Evolutionary conservation across 1,284 basidiomycete genomes (phyloP).

Genomic region (Mycena sp.): DNA sequence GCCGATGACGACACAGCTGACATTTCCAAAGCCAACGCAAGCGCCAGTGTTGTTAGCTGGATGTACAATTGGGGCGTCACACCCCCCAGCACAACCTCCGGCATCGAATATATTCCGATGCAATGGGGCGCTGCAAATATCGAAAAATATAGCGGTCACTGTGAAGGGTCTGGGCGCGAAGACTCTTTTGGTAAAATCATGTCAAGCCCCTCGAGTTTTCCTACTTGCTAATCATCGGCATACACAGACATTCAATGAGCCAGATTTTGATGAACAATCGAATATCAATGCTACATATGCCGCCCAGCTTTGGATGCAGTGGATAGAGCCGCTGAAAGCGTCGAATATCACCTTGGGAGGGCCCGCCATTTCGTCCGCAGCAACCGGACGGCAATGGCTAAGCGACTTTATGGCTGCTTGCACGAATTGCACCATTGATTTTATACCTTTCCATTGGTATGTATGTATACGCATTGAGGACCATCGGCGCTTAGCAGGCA

Average conservation of each 20-base stretch:
- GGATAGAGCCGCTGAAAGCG: constrained; percentile 65
- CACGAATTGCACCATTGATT: constrained; percentile 59
- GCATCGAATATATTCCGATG: constrained; percentile 56
- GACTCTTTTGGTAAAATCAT: constrained; percentile 52
- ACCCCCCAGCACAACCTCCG: constrained; percentile 47
- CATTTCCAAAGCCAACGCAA: constrained; percentile 54
- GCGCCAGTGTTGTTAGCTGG: constrained; percentile 53
- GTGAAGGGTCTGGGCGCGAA: constrained; percentile 49
- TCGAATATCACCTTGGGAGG: constrained; percentile 64
- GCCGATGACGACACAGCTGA: constrained; percentile 48
- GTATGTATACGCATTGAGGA: too few species aligned
- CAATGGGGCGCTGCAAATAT: constrained; percentile 53
- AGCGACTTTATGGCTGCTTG: constrained; percentile 61
- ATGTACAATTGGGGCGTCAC: constrained; percentile 54
- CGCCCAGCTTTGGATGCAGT: constrained; percentile 66
- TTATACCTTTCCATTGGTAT: constrained; percentile 49
- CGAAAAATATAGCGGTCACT: constrained; percentile 44
- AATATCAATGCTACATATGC: constrained; percentile 38
- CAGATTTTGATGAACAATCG: constrained; percentile 57
- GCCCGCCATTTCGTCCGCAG: constrained; percentile 70
- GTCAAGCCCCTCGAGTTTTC: constrained; percentile 18
- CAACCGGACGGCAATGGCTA: constrained; percentile 65
- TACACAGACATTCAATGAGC: constrained; percentile 57
- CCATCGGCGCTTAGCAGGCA: too few species aligned
- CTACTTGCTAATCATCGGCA: neutral